A percentile compares a stretch with the other conserved stretches of the same genome.
Evolutionary conservation across 768 basidiomycete genomes (phyloP).

Genomic region (Fomitopsis serialis): DNA sequence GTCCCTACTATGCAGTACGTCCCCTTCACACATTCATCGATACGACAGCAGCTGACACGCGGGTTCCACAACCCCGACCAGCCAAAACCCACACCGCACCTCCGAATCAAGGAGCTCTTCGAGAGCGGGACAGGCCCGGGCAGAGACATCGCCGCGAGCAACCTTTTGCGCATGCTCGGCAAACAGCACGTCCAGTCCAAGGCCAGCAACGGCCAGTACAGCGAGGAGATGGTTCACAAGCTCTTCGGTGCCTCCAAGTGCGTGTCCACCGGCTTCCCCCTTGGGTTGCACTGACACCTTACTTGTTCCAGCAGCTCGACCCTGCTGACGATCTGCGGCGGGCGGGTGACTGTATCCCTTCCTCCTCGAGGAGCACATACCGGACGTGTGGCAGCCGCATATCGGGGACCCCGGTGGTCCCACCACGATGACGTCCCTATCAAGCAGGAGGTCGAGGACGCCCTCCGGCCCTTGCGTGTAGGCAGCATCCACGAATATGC

Average conservation of each 20-base stretch:
- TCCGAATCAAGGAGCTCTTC: conserved; percentile 54
- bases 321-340: conserved; percentile 62
- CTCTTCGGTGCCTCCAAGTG: conserved; percentile 67
- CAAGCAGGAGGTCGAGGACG: conserved; percentile 20
- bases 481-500: neutral
- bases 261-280: neutral
- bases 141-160: conserved; percentile 44
- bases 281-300: neutral
- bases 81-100: conserved; percentile 37
- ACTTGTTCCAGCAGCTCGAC: conserved; percentile 47
- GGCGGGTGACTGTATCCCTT: conserved; percentile 46
- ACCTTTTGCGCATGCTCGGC: conserved; percentile 51
- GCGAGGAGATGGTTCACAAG: conserved; percentile 44
- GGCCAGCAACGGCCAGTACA: conserved; percentile 50
- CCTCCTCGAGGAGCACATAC: conserved; percentile 65
- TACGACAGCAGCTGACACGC: too few species aligned
- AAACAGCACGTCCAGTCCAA: conserved; percentile 57
- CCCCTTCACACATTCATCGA: too few species aligned
- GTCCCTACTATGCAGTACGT: conserved; percentile 54
- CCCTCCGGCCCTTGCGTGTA: neutral
- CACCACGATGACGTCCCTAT: conserved; percentile 50
- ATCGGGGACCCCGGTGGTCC: conserved; percentile 50
- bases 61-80: conserved; percentile 44
- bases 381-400: conserved; percentile 65
- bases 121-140: conserved; percentile 51